phyloP scores from a whole-genome alignment of 2,329 filamentous ascomycete genomes.

The Cladosporium austrohemisphaericum region DNA sequence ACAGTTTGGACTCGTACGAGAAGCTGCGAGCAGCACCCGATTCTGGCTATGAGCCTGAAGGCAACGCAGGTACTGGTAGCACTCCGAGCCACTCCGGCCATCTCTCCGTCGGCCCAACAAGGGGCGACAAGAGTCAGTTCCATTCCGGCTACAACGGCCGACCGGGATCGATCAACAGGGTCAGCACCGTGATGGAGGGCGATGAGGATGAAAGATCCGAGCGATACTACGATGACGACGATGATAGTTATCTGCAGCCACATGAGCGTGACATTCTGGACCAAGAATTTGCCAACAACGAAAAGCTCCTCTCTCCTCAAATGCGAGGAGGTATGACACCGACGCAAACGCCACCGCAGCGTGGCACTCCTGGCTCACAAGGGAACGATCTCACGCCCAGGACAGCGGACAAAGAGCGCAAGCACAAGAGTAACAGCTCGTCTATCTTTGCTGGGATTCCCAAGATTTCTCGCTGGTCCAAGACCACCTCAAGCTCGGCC shows the following conservation, averaged over 20 bases:
- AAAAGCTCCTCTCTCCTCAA: conserved; percentile 61
- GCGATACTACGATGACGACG: conserved; percentile 33
- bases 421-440: conserved; percentile 82
- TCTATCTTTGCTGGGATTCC: conserved; percentile 64
- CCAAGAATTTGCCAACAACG: conserved; percentile 57
- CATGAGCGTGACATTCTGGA: conserved; percentile 44
- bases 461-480: conserved; percentile 95
- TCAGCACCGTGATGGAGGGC: conserved; percentile 83
- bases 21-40: conserved; percentile 67
- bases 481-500: conserved; percentile 86
- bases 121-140: conserved; percentile 35
- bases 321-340: conserved; percentile 35
- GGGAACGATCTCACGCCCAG: conserved; percentile 78
- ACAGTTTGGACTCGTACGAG: conserved; percentile 65
- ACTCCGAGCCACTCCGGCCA: conserved; percentile 73
- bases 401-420: conserved; percentile 67
- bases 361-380: conserved; percentile 41
- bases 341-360: conserved; percentile 53
- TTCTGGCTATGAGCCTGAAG: conserved; percentile 77
- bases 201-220: conserved; percentile 65
- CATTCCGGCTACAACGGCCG: conserved; percentile 52
- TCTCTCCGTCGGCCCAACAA: conserved; percentile 39
- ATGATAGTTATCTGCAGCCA: conserved; percentile 45
- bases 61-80: conserved; percentile 70
- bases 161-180: conserved; percentile 67